Evolutionary conservation across 176 grass and related monocot genomes (phyloP), one percentile per base, ranked within the genome.

Genomic region (Carex scoparia): DNA sequence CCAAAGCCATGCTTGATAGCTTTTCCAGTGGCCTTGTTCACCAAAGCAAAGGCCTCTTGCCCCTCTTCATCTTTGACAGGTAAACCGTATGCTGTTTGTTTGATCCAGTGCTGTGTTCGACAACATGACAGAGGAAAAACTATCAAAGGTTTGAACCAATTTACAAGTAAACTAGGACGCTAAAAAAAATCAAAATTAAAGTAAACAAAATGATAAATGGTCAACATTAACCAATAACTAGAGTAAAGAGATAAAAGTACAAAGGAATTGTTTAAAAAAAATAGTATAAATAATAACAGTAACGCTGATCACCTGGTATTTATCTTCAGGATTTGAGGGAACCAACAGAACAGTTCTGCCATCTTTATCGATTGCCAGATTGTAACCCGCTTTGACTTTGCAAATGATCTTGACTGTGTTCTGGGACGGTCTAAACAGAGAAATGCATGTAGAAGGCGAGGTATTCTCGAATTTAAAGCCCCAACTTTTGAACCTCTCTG

Each of bases 1-100:
- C 94, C 94, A 42, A 93, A 80, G 37, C 90, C 90, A 85, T 96
- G 94, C 87, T 93, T 96, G 79, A 96, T 64, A 65, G 94, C 94
- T 85, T 91, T 79, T 0, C 94, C 91, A 40, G 94, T 97, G 71
- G 89, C 91, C 78, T 89, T 97, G 84, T 97, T 97, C 3, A 97
- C 85, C 42, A 96, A 77, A 4, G 91, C 85, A 64, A 96, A 96
- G 33, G 87, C 86, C 0, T 89, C 85, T 57, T 86, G 82, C 1
- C 84, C 86, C 2, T 91, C 82, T 83, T 89, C 94, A 84, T 96
- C 91, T 85, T 93, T 93, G 38, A 96, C 59, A 83, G 81, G 65
- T 32, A 49, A 2, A 84, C 94, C 37, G 84, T 88, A 85, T 35
- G 78, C 86, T 85, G 89, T 78, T 53, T 89, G 69, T 83, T 88